Evolutionary conservation across 1,139 yeast genomes (phyloP), one percentile per base, ranked within the genome.

Genomic region (Yamadazyma songkhlaensis): DNA sequence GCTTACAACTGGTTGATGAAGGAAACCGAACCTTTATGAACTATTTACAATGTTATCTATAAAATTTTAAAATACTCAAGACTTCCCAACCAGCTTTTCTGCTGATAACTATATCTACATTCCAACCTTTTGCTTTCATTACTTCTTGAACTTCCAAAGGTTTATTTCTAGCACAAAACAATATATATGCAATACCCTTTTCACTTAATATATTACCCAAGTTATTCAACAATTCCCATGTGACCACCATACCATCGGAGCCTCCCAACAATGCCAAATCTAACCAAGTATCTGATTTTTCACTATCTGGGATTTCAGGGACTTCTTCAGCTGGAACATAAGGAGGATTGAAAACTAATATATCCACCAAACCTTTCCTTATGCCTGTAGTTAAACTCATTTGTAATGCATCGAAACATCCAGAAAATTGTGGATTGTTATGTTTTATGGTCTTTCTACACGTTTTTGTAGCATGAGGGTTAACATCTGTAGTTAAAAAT

Each of bases 51-150:
- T 13, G 11, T 11, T 10, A 17, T 41, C 48, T 51, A 38, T 40
- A 39, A 41, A 83, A 81, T 44, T 74, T 68, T 54, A 81, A 72
- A 10, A 92, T 83, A 43, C 87, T 77, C 27, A 92, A 65, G n/a
- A 85, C 92, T 59, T 92, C 98, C 96, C 97, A 88, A 0, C 97
- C 97, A 0, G 97, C 96, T 51, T 85, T 86, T 39, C 96, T 68
- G 37, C 72, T 67, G 7, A 79, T 70, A 2, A 85, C 65, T 15
- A 60, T 48, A 5, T 66, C 64, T 0, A 75, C 79, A 0, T 40
- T 40, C 94, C 95, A 87, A 0, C 82, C 81, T 27, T 58, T 48
- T 1, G 40, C 33, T 21, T 50, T 42, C 83, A 88, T 81, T 6
- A 36, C 33, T 9, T 54, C 47, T 0, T 73, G 72, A 1, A 89